Conservation (phyloP, 805 yeast genomes). For the Clavispora carvajalis region DNA sequence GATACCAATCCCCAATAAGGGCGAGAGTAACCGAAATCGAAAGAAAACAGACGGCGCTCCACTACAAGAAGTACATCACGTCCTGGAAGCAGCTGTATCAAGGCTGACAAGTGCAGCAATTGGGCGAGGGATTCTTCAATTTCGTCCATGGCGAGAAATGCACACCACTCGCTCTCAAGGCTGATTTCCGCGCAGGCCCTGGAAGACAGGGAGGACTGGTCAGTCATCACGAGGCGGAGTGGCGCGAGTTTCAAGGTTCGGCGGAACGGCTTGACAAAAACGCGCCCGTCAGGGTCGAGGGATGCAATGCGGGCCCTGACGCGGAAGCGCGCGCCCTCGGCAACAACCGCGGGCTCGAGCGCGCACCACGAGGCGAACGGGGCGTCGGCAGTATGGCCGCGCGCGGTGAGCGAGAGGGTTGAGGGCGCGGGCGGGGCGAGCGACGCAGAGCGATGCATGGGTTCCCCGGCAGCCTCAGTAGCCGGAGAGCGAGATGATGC, state of each 20-base stretch:
- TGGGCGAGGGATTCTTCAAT: constrained; percentile 11
- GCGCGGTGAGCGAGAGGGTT: not conserved
- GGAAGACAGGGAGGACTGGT: not conserved
- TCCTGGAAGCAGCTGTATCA: constrained; percentile 1
- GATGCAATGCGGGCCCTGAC: not conserved
- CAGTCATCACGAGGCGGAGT: constrained; percentile 4
- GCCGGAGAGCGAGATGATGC: too few species aligned
- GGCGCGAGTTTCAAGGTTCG: constrained; percentile 13
- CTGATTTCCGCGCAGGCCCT: constrained; percentile 5
- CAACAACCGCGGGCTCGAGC: not conserved
- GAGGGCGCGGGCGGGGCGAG: too few species aligned
- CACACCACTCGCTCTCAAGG: constrained; percentile 9
- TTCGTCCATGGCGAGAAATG: constrained; percentile 12
- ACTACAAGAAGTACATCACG: constrained; percentile 1
- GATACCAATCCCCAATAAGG: constrained; percentile 10
- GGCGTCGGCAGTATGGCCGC: not conserved
- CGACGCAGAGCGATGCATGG: too few species aligned
- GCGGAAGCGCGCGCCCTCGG: constrained; percentile 3
- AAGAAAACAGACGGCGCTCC: not conserved
- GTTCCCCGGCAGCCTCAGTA: too few species aligned
- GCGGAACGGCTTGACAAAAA: constrained; percentile 12
- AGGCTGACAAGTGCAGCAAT: constrained; percentile 1
- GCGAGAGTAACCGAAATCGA: constrained; percentile 3
- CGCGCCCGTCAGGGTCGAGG: constrained; percentile 6
- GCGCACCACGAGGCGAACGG: not conserved